Conservation (phyloP, 495 filamentous ascomycete species). For the Collariella sp. region DNA sequence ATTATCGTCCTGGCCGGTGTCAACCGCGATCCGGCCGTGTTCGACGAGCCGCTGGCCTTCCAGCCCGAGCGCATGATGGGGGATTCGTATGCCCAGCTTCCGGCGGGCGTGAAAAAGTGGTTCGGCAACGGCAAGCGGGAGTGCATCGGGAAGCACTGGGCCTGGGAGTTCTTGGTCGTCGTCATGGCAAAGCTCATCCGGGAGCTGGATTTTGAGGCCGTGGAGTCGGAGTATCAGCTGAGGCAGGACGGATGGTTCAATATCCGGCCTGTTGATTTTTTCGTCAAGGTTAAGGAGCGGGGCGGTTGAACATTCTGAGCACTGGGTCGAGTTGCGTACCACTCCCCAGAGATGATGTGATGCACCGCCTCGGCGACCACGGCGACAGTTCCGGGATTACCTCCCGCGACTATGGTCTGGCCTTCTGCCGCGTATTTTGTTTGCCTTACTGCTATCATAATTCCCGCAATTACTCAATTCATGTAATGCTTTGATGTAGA, state of each 20-base stretch:
- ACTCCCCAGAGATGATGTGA: neutral
- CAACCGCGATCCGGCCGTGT: conserved; percentile 61
- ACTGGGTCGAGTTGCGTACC: neutral
- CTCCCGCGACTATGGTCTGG: too few relatives aligned
- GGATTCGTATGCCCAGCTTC: conserved; percentile 49
- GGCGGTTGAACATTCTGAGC: too few relatives aligned
- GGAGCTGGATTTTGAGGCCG: conserved; percentile 53
- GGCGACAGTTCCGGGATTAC: too few relatives aligned
- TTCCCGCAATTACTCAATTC: too few relatives aligned
- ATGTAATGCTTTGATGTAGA: too few relatives aligned
- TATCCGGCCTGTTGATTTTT: conserved; percentile 33
- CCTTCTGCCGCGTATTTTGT: too few relatives aligned
- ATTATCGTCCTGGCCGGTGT: conserved; percentile 52
- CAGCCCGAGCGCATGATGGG: conserved; percentile 59
- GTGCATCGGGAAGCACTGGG: conserved; percentile 62
- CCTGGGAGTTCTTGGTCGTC: conserved; percentile 53
- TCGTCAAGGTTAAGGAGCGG: conserved; percentile 34
- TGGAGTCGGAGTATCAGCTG: conserved; percentile 47
- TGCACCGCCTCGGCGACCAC: neutral
- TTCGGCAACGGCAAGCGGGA: conserved; percentile 63
- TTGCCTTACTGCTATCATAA: too few relatives aligned
- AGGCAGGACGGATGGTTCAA: conserved; percentile 46
- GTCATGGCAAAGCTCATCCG: conserved; percentile 49
- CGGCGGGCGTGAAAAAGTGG: conserved; percentile 54
- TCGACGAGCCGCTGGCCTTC: conserved; percentile 55